A percentile compares a stretch with the other conserved stretches of the same genome.
These are phyloP conservation scores for Mycena indigotica DNA, from an alignment of 768 basidiomycete species.

Conservation along the genomic window DNA sequence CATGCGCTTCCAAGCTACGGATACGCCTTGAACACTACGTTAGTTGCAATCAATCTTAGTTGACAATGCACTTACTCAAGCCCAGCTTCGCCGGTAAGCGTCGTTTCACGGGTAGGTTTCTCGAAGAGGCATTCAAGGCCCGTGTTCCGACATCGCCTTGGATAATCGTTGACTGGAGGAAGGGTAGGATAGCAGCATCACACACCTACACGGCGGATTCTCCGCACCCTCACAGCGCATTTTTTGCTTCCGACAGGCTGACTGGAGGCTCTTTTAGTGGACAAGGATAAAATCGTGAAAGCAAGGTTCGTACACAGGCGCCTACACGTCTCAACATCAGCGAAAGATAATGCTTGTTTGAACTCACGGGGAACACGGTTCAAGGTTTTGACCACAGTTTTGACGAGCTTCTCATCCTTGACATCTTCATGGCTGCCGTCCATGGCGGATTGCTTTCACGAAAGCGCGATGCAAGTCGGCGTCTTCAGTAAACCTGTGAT, in stretches of 20 bases:
- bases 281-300: constrained; percentile 22
- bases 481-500: no score
- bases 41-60: constrained; percentile 11
- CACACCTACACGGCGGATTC: constrained; percentile 84
- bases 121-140: constrained; percentile 94
- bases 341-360: constrained; percentile 23
- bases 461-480: constrained; percentile 1
- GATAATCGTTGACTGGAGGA: neutral
- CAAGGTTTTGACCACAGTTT: constrained; percentile 43
- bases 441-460: constrained; percentile 10
- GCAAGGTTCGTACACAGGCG: constrained; percentile 65
- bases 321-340: constrained; percentile 45
- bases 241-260: constrained; percentile 95
- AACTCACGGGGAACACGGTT: constrained; percentile 85
- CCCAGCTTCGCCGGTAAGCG: constrained; percentile 85
- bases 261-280: constrained; percentile 49
- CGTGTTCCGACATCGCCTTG: constrained; percentile 80
- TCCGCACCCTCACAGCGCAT: constrained; percentile 98
- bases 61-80: constrained; percentile 64
- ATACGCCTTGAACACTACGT: constrained; percentile 65
- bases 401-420: constrained; percentile 51
- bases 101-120: constrained; percentile 86
- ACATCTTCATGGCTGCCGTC: constrained; percentile 69
- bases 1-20: constrained; percentile 83
- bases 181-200: neutral